Base-by-base conservation (phyloP, 2,329 filamentous ascomycete genomes). In the Nectriaceae sp. region DNA sequence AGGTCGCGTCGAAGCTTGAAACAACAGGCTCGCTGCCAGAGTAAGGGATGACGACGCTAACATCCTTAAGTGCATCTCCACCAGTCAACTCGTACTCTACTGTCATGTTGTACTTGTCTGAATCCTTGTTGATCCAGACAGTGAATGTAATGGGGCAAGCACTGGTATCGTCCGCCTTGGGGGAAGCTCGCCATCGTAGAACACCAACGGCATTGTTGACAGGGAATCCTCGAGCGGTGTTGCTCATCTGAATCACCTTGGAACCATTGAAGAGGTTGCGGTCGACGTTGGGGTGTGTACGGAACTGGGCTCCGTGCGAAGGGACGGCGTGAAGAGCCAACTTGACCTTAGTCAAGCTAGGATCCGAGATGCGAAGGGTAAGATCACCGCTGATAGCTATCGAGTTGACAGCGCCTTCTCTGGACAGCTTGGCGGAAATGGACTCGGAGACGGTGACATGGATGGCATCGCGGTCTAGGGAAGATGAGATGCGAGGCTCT, bases 251-350 rank as follows among this genome's bases (percentile, higher is more conserved):
- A 56, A 99, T 93, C 21, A 81, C 75, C 67, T 90, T 94, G 61
- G 85, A 83, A 66, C 79, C 87, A 66, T 86, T 91, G 79, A 97
- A 99, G 11, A 89, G 77, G 45, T 83, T 82, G 67, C 90, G 92
- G 75, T 99, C 93, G 46, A 99, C 93, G 68, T 97, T 97, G 44
- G 94, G 94, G 69, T 99, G 94, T 33, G 93, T 94, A 62, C 91
- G 88, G 76, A 97, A 94, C 69, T 97, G 91, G 16, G 88, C 92
- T 51, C 90, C 90, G 58, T 91, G 87, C 37, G 85, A 90, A 37
- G 91, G 78, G 53, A 87, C 84, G 24, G 91, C 85, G 31, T 82
- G 79, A 33, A 97, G 80, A 58, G 85, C 85, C 47, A 99, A 85
- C 71, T 92, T 96, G 71, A 97, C 79, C 76, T 96, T 96, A 54